phyloP scores from a whole-genome alignment of 176 grass and related monocot species.

The Oropetium thomaeum region DNA sequence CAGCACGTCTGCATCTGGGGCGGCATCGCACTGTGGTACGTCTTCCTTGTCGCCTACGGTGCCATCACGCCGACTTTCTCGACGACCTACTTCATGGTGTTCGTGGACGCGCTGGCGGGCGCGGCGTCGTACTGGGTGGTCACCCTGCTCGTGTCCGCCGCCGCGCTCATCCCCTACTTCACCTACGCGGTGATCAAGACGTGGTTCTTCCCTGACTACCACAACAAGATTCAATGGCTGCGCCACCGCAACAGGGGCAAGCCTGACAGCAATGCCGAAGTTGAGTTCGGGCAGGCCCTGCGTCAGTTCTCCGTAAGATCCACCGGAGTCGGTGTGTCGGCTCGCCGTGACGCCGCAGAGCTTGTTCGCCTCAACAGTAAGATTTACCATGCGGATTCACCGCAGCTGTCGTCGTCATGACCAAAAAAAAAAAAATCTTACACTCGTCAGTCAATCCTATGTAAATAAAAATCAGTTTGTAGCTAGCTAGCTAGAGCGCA shows the following conservation, averaged over 20 bases:
- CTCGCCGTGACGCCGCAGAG: slow-evolving; percentile 51
- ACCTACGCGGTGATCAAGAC: slow-evolving; percentile 36
- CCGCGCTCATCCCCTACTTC: slow-evolving; percentile 73
- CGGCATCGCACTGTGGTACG: slow-evolving; percentile 67
- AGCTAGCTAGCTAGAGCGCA: not conserved
- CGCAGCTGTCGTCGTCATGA: not conserved
- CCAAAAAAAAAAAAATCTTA: not conserved
- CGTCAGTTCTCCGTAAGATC: slow-evolving; percentile 76
- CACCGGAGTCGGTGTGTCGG: slow-evolving; percentile 72
- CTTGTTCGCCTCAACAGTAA: slow-evolving; percentile 40
- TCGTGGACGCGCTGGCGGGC: slow-evolving; percentile 43
- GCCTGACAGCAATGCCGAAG: slow-evolving; percentile 34
- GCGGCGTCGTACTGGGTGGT: slow-evolving; percentile 66
- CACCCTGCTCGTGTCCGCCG: slow-evolving; percentile 47
- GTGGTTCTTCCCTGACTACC: slow-evolving; percentile 77
- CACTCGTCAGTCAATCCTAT: not conserved
- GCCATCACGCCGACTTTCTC: slow-evolving; percentile 63
- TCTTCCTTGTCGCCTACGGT: slow-evolving; percentile 77
- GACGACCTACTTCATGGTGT: slow-evolving; percentile 57
- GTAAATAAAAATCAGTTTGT: slow-evolving; percentile 25
- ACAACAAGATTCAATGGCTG: slow-evolving; percentile 75
- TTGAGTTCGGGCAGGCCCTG: slow-evolving; percentile 52
- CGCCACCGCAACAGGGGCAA: slow-evolving; percentile 32
- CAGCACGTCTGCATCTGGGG: slow-evolving; percentile 83
- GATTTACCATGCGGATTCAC: slow-evolving; percentile 31